Base-by-base conservation (phyloP, 2,329 filamentous ascomycete genomes). In the Helotiales sp. region DNA sequence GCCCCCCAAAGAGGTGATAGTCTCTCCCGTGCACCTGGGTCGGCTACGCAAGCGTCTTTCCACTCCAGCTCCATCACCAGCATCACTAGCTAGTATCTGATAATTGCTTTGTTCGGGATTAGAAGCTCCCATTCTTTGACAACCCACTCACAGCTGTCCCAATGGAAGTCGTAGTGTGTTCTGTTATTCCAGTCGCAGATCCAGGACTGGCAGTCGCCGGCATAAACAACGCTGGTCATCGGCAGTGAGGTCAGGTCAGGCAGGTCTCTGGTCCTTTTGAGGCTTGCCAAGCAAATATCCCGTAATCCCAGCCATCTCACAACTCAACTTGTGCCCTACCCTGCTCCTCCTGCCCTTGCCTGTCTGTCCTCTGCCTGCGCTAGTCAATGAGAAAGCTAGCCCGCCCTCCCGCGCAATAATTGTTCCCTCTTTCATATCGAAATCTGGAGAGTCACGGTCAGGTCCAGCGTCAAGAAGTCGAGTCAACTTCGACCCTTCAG, bases 41-140 rank as follows among this genome's bases (percentile, higher is more conserved):
- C 71, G 71, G 69, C 70, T 71, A 71, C 63, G 65, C 72, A 74
- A 74, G 71, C 72, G 68, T 71, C 64, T 40, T 37, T 37, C n/a
- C 49, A 58, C 37, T 47, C 45, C 64, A 59, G 26, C 26, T 50
- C 47, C 64, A 58, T 59, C 62, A 45, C 15, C 64, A 62, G 63
- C 54, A 55, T 49, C 55, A 59, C 60, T 66, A 64, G 64, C 43
- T 40, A 26, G 30, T 24, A 45, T 24, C 50, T 43, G 37, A 55
- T 28, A 28, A 30, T 63, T 50, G 47, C 47, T 40, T 52, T 43
- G 30, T 52, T 40, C 60, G 60, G 47, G 17, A 26, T 40, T 43
- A 54, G 32, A 52, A 43, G 24, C 22, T 54, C 15, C 32, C 49
- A 49, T 43, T 34, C 20, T 63, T n/a, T 43, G 49, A 24, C 20